A percentile compares a stretch with the other conserved stretches of the same genome.
Evolutionary conservation across 768 basidiomycete species (phyloP).

Genomic region (Tricholomella constricta): DNA sequence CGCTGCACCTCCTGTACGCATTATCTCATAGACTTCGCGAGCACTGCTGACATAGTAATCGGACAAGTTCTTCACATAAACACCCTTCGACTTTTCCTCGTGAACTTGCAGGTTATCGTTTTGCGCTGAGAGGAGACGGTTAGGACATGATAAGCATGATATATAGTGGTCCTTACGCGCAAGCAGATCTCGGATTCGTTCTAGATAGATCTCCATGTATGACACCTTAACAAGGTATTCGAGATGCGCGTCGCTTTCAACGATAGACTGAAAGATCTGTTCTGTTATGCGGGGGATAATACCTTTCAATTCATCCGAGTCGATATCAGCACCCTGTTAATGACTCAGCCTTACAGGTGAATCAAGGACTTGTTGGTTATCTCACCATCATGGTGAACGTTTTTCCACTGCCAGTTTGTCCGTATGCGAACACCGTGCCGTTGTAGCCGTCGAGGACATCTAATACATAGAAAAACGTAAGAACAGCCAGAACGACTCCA

Average conservation of each 20-base stretch:
- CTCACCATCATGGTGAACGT: conserved; percentile 97
- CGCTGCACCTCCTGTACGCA: conserved; percentile 92
- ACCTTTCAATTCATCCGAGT: conserved; percentile 89
- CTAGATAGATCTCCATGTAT: conserved; percentile 99
- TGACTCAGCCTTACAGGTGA: conserved; percentile 8
- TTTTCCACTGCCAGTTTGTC: conserved; percentile 87
- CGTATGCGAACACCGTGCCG: conserved; percentile 90
- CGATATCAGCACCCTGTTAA: conserved; percentile 92
- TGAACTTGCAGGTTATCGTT: conserved; percentile 99
- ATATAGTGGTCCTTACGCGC: conserved; percentile 67
- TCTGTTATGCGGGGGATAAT: conserved; percentile 98
- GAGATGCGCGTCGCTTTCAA: conserved; percentile 90
- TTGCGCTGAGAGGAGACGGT: conserved; percentile 57
- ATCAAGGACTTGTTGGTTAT: conserved; percentile 13
- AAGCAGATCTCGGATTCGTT: conserved; percentile 91
- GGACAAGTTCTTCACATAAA: conserved; percentile 96
- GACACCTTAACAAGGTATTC: conserved; percentile 99
- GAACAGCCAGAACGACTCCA: neutral
- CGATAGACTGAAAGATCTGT: conserved; percentile 98
- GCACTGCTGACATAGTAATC: conserved; percentile 98
- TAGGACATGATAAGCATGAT: neutral
- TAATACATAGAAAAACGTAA: conserved; percentile 31
- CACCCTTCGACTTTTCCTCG: conserved; percentile 96
- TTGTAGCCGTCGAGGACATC: conserved; percentile 99
- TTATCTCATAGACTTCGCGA: conserved; percentile 96